phyloP scores from a whole-genome alignment of 805 yeast species.

The Candida sithepensis region DNA sequence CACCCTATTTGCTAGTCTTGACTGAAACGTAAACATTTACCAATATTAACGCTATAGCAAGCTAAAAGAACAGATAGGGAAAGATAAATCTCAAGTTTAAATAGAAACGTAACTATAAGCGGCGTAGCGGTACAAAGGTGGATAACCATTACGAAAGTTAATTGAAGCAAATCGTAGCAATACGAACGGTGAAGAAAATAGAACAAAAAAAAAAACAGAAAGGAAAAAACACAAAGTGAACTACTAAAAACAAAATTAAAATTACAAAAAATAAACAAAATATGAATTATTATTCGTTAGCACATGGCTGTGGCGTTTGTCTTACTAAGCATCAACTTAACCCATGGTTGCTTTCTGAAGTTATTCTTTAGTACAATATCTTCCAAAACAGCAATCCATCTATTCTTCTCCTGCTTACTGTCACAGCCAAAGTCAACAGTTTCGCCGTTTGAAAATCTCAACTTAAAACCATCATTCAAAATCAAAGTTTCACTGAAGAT shows the following conservation, averaged over 20 bases:
- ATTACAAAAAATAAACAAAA: background rate
- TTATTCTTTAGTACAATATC: constrained; percentile 41
- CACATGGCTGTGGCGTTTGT: background rate
- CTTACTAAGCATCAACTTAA: constrained; percentile 27
- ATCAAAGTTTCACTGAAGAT: constrained; percentile 70
- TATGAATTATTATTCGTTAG: background rate
- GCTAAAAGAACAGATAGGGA: background rate
- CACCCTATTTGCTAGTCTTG: background rate
- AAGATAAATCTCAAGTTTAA: background rate
- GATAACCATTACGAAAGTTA: no score
- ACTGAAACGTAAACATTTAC: background rate
- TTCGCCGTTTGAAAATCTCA: constrained; percentile 77
- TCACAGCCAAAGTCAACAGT: constrained; percentile 84
- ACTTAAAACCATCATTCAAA: constrained; percentile 70
- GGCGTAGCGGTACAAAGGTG: background rate
- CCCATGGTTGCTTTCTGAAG: constrained; percentile 35
- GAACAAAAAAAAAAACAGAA: no score
- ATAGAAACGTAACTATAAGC: background rate
- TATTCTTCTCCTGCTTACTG: constrained; percentile 50
- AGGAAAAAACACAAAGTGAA: no score
- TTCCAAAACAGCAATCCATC: constrained; percentile 65
- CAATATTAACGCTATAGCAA: background rate
- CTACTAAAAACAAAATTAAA: background rate
- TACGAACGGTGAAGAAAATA: no score
- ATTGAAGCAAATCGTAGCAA: background rate